Percentiles rank a stretch among this genome's conserved stretches.
Conservation (phyloP, 1,139 yeast genomes). For the Pichiaceae sp. region DNA sequence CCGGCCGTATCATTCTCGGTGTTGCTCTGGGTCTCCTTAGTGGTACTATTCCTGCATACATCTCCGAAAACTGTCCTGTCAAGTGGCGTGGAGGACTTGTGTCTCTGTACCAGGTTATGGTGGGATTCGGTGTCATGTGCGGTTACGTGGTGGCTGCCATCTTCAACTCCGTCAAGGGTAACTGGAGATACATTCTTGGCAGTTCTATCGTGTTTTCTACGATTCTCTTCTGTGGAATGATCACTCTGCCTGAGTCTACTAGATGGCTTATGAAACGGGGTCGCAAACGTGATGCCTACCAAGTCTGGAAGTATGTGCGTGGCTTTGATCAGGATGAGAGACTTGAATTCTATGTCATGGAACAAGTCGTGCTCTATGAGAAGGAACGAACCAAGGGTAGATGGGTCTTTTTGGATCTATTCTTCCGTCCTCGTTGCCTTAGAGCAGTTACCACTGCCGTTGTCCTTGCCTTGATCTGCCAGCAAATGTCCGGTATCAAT, state of each 20-base stretch:
- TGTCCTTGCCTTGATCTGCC: constrained; percentile 47
- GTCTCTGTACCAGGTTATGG: constrained; percentile 53
- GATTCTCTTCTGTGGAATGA: constrained; percentile 18
- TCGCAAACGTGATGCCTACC: no score
- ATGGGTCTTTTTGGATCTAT: constrained; percentile 38
- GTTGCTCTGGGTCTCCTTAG: constrained; percentile 73
- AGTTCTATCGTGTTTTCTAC: constrained; percentile 35
- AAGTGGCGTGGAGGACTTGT: constrained; percentile 68
- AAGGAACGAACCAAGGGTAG: no score
- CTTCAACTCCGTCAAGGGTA: constrained; percentile 45
- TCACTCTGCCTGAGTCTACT: constrained; percentile 48
- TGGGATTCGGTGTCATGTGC: constrained; percentile 37
- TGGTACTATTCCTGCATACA: constrained; percentile 77
- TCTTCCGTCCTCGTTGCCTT: constrained; percentile 46
- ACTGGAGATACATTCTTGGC: constrained; percentile 41
- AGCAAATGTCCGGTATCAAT: constrained; percentile 50
- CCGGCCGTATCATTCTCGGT: constrained; percentile 60
- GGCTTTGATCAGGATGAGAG: no score
- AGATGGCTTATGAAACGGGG: constrained; percentile 60
- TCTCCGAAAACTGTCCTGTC: constrained; percentile 69
- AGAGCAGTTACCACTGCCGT: constrained; percentile 49
- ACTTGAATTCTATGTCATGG: no score
- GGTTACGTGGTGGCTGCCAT: constrained; percentile 83
- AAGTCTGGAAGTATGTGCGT: no score
- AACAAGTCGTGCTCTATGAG: no score